Conservation (phyloP, 495 filamentous ascomycete species). For the Penicillium mononematosum region DNA sequence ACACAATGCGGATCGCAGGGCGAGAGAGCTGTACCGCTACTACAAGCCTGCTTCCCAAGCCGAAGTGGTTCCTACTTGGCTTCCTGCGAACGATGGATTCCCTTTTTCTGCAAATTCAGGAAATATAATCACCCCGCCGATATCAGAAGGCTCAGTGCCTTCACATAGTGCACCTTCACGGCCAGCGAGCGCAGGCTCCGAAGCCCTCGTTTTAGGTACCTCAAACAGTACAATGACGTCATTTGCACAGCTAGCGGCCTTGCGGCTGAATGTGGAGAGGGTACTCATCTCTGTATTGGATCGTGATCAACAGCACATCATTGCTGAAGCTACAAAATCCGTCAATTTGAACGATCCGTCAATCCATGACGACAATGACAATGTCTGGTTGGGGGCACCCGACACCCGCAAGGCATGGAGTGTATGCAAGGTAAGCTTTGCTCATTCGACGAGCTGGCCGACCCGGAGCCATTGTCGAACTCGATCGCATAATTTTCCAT, state of each 20-base stretch:
- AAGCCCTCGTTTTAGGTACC: conserved; percentile 23
- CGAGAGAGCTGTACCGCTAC: conserved; percentile 44
- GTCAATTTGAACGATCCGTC: conserved; percentile 38
- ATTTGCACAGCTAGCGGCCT: conserved; percentile 45
- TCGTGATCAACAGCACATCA: conserved; percentile 49
- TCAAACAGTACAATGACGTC: conserved; percentile 56
- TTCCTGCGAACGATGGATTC: conserved; percentile 13
- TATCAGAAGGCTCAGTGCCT: conserved; percentile 11
- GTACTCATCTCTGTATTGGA: conserved; percentile 52
- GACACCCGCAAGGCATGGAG: conserved; percentile 42
- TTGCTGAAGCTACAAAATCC: conserved; percentile 52
- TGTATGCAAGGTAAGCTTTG: conserved; percentile 44
- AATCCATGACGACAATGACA: conserved; percentile 31
- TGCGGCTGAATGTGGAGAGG: conserved; percentile 43
- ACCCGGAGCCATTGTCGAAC: not conserved
- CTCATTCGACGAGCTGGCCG: conserved; percentile 5
- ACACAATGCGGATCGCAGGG: conserved; percentile 29
- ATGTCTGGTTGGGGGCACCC: conserved; percentile 29
- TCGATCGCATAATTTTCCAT: not conserved
- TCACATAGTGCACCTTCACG: conserved; percentile 16
- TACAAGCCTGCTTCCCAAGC: conserved; percentile 31
- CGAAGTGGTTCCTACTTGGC: conserved; percentile 23
- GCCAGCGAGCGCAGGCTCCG: conserved; percentile 22
- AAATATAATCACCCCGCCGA: conserved; percentile 11
- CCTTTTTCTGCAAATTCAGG: conserved; percentile 10